Conservation (phyloP, 352 stramenopile genomes). For the Phytophthora cactorum region DNA sequence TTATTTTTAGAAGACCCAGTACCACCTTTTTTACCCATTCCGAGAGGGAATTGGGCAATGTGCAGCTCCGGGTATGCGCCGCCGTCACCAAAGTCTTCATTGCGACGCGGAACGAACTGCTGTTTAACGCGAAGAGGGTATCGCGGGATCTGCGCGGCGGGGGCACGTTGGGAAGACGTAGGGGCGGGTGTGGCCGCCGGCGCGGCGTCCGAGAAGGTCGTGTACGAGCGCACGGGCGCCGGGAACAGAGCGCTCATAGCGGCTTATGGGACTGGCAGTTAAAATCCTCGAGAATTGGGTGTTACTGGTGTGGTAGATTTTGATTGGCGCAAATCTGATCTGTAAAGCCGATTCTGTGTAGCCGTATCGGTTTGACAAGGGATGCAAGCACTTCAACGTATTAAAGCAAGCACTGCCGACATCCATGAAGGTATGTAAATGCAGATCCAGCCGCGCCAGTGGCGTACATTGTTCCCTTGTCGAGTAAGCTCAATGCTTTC, state of each 20-base stretch:
- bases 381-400: too few species aligned
- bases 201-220: constrained; percentile 60
- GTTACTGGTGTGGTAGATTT: constrained; percentile 7
- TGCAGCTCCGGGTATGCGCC: constrained; percentile 99
- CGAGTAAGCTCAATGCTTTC: too few species aligned
- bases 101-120: constrained; percentile 70
- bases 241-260: constrained; percentile 80
- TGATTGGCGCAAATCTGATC: too few species aligned
- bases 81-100: constrained; percentile 96
- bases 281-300: neutral
- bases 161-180: constrained; percentile 3
- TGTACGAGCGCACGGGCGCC: constrained; percentile 75
- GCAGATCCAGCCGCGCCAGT: too few species aligned
- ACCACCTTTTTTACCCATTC: constrained; percentile 91
- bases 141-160: constrained; percentile 31
- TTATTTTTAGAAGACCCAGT: constrained; percentile 58
- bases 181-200: constrained; percentile 15
- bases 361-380: too few species aligned
- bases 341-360: too few species aligned
- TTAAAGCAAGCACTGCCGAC: too few species aligned
- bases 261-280: neutral
- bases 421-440: too few species aligned
- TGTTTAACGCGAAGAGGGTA: constrained; percentile 65
- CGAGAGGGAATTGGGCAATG: constrained; percentile 96
- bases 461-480: too few species aligned